Conservation (phyloP, 2,329 filamentous ascomycete species). For the Cercospora zeae-maydis region DNA sequence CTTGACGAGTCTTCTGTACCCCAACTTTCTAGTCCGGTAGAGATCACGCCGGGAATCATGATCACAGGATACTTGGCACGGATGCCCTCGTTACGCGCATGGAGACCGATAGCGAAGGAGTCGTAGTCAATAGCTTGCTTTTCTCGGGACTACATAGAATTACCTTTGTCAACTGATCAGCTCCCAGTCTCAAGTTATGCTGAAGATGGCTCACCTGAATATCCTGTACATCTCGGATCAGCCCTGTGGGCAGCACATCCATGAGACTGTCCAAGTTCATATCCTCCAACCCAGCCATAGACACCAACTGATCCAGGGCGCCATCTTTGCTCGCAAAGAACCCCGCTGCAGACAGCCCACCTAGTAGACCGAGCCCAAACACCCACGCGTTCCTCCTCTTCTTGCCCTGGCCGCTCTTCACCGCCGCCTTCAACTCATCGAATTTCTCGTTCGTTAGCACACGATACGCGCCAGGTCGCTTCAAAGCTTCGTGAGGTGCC, state of each 20-base stretch:
- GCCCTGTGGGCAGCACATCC: conserved; percentile 80
- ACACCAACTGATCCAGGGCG: conserved; percentile 58
- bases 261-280: conserved; percentile 79
- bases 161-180: conserved; percentile 33
- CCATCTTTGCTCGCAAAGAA: conserved; percentile 89
- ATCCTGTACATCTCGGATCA: conserved; percentile 81
- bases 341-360: conserved; percentile 80
- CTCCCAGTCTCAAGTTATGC: background rate
- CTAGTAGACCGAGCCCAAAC: conserved; percentile 83
- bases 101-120: conserved; percentile 84
- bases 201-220: conserved; percentile 60
- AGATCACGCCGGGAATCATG: conserved; percentile 97
- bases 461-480: conserved; percentile 41
- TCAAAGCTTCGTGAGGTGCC: conserved; percentile 31
- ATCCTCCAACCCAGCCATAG: conserved; percentile 67
- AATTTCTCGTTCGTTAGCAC: conserved; percentile 53
- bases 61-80: conserved; percentile 81
- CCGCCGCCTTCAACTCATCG: conserved; percentile 39
- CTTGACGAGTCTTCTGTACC: conserved; percentile 80
- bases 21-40: conserved; percentile 95
- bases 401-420: conserved; percentile 37
- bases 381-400: conserved; percentile 78
- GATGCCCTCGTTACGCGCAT: conserved; percentile 77
- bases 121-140: conserved; percentile 87
- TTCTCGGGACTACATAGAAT: conserved; percentile 65